Conservation (phyloP, 768 basidiomycete species). For the Lactarius vividus region DNA sequence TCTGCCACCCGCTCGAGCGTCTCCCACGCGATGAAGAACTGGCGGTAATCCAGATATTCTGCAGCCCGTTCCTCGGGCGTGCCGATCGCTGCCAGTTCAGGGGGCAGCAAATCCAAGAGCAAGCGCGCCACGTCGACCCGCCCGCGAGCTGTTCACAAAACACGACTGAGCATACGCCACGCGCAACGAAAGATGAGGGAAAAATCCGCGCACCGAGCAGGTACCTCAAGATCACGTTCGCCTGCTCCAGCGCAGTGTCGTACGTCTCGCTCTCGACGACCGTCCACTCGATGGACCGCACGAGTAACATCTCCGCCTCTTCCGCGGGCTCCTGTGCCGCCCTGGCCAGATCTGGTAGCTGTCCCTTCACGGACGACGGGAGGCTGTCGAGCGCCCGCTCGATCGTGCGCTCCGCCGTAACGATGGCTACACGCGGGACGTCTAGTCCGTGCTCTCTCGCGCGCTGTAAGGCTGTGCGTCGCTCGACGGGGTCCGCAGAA, state of each 20-base stretch:
- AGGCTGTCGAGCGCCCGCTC: constrained; percentile 60
- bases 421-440: constrained; percentile 71
- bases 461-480: constrained; percentile 65
- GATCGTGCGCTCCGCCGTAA: constrained; percentile 75
- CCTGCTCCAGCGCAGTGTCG: constrained; percentile 75
- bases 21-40: constrained; percentile 78
- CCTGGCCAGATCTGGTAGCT: constrained; percentile 20
- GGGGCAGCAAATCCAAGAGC: constrained; percentile 58
- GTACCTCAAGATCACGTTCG: constrained; percentile 84
- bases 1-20: constrained; percentile 59
- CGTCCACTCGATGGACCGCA: constrained; percentile 94
- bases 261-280: constrained; percentile 73
- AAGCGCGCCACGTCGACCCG: constrained; percentile 64
- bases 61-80: constrained; percentile 69
- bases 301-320: constrained; percentile 59
- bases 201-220: constrained; percentile 66
- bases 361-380: constrained; percentile 14
- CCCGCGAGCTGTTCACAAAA: constrained; percentile 55
- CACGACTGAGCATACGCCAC: background rate
- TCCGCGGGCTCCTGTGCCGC: constrained; percentile 37
- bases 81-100: constrained; percentile 57
- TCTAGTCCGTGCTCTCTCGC: constrained; percentile 86
- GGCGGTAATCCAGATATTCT: constrained; percentile 75
- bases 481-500: constrained; percentile 58
- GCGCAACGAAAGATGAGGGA: background rate